phyloP scores from a whole-genome alignment of 805 yeast genomes.

The Saccharomycopsis vini region DNA sequence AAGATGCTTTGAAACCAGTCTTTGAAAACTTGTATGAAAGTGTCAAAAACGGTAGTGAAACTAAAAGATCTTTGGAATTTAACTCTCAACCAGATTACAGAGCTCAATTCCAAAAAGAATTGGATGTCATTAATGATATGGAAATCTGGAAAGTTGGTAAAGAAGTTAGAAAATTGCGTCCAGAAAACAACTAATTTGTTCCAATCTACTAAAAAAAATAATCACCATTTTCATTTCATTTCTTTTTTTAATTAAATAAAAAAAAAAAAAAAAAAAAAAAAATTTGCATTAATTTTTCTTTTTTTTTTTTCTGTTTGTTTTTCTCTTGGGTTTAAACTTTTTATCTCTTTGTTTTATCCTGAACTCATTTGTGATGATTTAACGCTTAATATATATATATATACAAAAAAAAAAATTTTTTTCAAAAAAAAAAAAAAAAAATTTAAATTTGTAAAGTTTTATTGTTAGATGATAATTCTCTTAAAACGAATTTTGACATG shows the following conservation, averaged over 20 bases:
- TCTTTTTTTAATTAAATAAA: too few relatives aligned
- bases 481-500: too few relatives aligned
- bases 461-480: too few relatives aligned
- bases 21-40: slow-evolving; percentile 93
- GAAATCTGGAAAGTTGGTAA: slow-evolving; percentile 99
- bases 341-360: too few relatives aligned
- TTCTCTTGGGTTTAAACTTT: background rate
- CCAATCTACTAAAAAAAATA: too few relatives aligned
- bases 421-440: too few relatives aligned
- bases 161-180: slow-evolving; percentile 99
- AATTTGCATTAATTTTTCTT: too few relatives aligned
- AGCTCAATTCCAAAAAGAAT: slow-evolving; percentile 88
- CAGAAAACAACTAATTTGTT: slow-evolving; percentile 88
- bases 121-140: slow-evolving; percentile 87
- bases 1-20: slow-evolving; percentile 97
- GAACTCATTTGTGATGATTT: too few relatives aligned
- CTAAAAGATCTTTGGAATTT: slow-evolving; percentile 96
- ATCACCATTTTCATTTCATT: background rate
- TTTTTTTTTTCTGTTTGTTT: background rate
- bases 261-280: too few relatives aligned
- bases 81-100: slow-evolving; percentile 98
- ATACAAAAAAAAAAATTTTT: too few relatives aligned
- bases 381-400: too few relatives aligned
- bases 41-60: slow-evolving; percentile 93
- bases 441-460: too few relatives aligned